These are phyloP conservation scores for Talaromyces ruber DNA, from an alignment of 495 filamentous ascomycete genomes.

Conservation along the genomic window DNA sequence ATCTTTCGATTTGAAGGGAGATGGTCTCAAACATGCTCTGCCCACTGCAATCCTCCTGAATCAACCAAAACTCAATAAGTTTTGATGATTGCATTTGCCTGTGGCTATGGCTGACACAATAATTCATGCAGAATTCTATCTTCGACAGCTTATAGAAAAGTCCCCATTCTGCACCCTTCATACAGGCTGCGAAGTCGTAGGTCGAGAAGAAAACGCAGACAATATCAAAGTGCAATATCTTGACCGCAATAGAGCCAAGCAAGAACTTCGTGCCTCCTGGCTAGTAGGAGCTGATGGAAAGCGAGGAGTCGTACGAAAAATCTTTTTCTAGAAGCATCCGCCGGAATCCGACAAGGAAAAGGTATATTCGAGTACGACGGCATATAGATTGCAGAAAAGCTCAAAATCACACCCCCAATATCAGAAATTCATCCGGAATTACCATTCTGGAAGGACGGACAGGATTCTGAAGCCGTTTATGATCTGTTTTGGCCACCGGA, in stretches of 20 bases:
- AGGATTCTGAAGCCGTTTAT: constrained; percentile 30
- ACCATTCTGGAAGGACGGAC: constrained; percentile 32
- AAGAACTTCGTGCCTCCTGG: constrained; percentile 16
- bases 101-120: neutral
- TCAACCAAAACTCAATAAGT: neutral
- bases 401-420: constrained; percentile 30
- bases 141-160: neutral
- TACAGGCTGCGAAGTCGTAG: neutral
- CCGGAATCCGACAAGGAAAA: neutral
- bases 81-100: neutral
- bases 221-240: constrained; percentile 18
- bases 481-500: constrained; percentile 35
- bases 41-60: neutral
- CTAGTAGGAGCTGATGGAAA: constrained; percentile 40
- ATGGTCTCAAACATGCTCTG: neutral
- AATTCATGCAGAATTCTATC: neutral
- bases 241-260: constrained; percentile 9
- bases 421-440: constrained; percentile 34
- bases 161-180: neutral
- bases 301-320: constrained; percentile 30
- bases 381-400: constrained; percentile 37
- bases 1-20: neutral
- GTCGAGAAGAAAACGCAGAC: constrained; percentile 10
- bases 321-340: constrained; percentile 27
- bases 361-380: constrained; percentile 20